Conservation (phyloP, 1,139 yeast species). For the Protomyces inouyei region DNA sequence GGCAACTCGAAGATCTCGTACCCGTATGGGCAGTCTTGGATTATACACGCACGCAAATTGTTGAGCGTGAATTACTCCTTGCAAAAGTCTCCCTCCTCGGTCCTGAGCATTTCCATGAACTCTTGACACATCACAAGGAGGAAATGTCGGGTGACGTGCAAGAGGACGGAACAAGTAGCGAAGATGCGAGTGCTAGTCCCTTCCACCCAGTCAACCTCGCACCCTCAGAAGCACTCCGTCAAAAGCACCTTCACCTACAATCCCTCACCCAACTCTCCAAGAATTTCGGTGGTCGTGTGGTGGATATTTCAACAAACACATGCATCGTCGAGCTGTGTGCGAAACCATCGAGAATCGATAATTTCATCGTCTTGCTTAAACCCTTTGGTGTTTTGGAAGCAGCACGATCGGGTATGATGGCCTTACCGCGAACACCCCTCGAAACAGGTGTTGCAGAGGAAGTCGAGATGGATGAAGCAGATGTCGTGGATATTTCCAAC, state of each 20-base stretch:
- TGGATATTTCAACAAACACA: slow-evolving; percentile 88
- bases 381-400: slow-evolving; percentile 96
- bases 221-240: slow-evolving; percentile 88
- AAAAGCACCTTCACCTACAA: slow-evolving; percentile 81
- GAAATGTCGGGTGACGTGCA: slow-evolving; percentile 29
- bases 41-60: slow-evolving; percentile 83
- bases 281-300: slow-evolving; percentile 88
- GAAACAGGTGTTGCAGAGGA: slow-evolving; percentile 47
- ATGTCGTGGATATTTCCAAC: slow-evolving; percentile 46
- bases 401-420: slow-evolving; percentile 98
- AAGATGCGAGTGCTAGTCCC: slow-evolving; percentile 36
- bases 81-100: slow-evolving; percentile 91
- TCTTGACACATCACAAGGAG: slow-evolving; percentile 69
- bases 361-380: slow-evolving; percentile 80
- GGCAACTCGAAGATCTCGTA: slow-evolving; percentile 94
- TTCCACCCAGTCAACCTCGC: slow-evolving; percentile 85
- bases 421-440: slow-evolving; percentile 90
- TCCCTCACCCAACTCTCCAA: slow-evolving; percentile 74
- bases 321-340: slow-evolving; percentile 93
- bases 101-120: slow-evolving; percentile 94
- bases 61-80: slow-evolving; percentile 80
- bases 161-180: slow-evolving; percentile 24
- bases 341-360: slow-evolving; percentile 81
- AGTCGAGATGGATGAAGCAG: slow-evolving; percentile 59
- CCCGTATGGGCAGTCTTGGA: slow-evolving; percentile 98